Evolutionary conservation across 495 filamentous ascomycete genomes (phyloP).

Genomic region (Filosporella fistucella): DNA sequence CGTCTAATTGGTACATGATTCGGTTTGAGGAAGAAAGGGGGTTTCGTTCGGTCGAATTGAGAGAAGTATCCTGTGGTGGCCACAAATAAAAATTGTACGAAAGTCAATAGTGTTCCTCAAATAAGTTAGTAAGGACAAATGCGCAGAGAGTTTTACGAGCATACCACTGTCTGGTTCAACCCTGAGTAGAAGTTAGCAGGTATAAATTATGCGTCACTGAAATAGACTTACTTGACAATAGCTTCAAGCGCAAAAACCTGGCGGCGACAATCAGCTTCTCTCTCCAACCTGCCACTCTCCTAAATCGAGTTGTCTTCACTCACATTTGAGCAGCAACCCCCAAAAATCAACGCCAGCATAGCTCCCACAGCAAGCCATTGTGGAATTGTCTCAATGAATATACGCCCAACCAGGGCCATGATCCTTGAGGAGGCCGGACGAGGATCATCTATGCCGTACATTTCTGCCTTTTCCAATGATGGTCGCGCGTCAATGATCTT

Average conservation of each 20-base stretch:
- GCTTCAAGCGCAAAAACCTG: conserved; percentile 92
- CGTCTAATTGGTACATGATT: conserved; percentile 79
- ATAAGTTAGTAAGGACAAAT: conserved; percentile 12
- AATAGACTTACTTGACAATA: conserved; percentile 72
- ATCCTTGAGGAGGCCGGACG: conserved; percentile 47
- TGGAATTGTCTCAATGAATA: conserved; percentile 59
- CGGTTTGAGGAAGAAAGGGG: conserved; percentile 64
- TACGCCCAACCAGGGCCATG: conserved; percentile 48
- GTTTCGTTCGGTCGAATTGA: conserved; percentile 51
- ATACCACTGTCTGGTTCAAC: conserved; percentile 59
- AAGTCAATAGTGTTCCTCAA: conserved; percentile 82
- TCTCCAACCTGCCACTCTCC: conserved; percentile 11
- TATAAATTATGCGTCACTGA: background rate
- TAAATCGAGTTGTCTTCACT: too few species aligned
- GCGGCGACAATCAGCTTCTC: conserved; percentile 20
- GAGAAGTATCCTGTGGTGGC: conserved; percentile 73
- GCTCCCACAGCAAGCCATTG: conserved; percentile 62
- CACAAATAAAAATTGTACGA: conserved; percentile 88
- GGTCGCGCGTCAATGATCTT: conserved; percentile 51
- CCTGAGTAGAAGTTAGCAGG: conserved; percentile 30
- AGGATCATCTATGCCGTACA: conserved; percentile 52
- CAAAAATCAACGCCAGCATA: conserved; percentile 89
- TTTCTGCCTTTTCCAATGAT: conserved; percentile 49
- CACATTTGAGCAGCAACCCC: conserved; percentile 97
- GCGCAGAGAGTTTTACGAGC: conserved; percentile 7